Conservation (phyloP, 2,329 filamentous ascomycete genomes). For the Clarireedia homoeocarpa region DNA sequence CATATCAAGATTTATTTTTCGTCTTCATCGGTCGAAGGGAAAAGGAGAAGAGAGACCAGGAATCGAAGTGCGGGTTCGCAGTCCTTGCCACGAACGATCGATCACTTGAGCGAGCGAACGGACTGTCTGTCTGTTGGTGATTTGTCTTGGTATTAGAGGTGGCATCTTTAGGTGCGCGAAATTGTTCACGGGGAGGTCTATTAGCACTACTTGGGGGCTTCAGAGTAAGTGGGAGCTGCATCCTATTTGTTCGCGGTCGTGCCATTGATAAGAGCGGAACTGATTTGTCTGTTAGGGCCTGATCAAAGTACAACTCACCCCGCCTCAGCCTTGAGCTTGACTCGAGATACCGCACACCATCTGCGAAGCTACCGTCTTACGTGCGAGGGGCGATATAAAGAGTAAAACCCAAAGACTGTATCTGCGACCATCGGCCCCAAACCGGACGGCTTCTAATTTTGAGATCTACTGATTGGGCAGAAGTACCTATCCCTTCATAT, state of each 20-base stretch:
- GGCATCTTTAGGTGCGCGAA: not conserved
- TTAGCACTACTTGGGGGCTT: not conserved
- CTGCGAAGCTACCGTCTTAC: not conserved
- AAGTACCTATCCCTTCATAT: not conserved
- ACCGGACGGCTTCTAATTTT: not conserved
- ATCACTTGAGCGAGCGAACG: not conserved
- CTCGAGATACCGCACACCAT: not conserved
- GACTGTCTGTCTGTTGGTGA: not conserved
- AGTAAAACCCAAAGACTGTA: not conserved
- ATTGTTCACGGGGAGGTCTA: not conserved
- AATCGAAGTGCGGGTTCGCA: not conserved
- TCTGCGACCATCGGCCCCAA: not conserved
- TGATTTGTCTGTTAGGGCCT: not conserved
- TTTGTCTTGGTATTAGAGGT: not conserved
- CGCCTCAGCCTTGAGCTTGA: not conserved
- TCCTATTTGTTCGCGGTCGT: not conserved
- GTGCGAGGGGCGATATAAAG: not conserved
- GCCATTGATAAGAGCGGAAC: not conserved
- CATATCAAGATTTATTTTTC: not conserved
- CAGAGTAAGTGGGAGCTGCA: not conserved
- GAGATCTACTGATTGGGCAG: not conserved
- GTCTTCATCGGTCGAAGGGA: not conserved
- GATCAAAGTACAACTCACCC: constrained; percentile 4
- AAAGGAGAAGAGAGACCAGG: not conserved
- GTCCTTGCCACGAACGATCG: not conserved